Conservation (phyloP, 164 flowering plant species). For the Dillenia suffruticosa region DNA sequence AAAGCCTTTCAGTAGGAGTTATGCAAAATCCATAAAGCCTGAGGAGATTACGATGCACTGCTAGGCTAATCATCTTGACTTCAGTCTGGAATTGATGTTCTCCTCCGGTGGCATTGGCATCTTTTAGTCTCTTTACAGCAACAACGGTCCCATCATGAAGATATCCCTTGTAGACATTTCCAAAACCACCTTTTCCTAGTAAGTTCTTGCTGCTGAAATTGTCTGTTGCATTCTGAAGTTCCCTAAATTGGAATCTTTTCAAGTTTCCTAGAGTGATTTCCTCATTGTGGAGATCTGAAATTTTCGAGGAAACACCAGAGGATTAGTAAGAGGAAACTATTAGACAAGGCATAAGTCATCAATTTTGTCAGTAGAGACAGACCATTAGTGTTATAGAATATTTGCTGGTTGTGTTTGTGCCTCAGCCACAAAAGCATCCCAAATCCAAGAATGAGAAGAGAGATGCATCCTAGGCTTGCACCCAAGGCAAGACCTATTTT, state of each 20-base stretch:
- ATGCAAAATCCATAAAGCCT: conserved; percentile 66
- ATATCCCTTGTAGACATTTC: conserved; percentile 68
- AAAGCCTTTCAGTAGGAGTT: conserved; percentile 59
- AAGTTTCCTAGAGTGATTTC: conserved; percentile 66
- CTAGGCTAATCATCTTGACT: conserved; percentile 81
- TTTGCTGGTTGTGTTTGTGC: too few relatives aligned
- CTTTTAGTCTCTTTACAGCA: conserved; percentile 81
- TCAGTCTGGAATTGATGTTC: conserved; percentile 83
- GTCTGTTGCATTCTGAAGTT: conserved; percentile 62
- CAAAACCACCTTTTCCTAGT: conserved; percentile 78
- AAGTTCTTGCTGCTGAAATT: conserved; percentile 73
- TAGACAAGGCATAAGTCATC: too few relatives aligned
- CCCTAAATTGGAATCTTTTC: conserved; percentile 67
- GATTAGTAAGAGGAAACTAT: too few relatives aligned
- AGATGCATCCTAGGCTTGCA: too few relatives aligned
- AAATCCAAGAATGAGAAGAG: too few relatives aligned
- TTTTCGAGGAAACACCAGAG: conserved; percentile 2
- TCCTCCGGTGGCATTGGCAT: conserved; percentile 66
- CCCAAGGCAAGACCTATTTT: too few relatives aligned
- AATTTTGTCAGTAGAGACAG: too few relatives aligned
- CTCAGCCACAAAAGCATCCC: too few relatives aligned
- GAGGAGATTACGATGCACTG: conserved; percentile 77
- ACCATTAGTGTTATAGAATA: too few relatives aligned
- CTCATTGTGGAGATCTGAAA: conserved; percentile 48
- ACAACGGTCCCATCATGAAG: conserved; percentile 67